A percentile compares a stretch with the other conserved stretches of the same genome.
These are phyloP conservation scores for Paecilomyces variotii DNA, from an alignment of 2,329 filamentous ascomycete genomes.

Conservation along the genomic window DNA sequence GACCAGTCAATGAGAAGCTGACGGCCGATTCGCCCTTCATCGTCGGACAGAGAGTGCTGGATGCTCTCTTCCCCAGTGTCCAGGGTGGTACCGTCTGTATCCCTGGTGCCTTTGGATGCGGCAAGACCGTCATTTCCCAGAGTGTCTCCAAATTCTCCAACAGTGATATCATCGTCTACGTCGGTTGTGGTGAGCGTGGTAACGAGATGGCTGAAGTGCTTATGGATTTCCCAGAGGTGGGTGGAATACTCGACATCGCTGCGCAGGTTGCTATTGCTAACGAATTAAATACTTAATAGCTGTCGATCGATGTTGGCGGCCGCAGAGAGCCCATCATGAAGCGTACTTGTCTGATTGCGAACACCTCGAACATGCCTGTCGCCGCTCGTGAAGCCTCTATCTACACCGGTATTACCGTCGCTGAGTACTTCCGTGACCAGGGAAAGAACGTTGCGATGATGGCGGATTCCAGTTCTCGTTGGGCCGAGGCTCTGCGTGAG, in stretches of 20 bases:
- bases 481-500: constrained; percentile 97
- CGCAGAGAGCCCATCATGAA: constrained; percentile 99
- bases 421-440: constrained; percentile 95
- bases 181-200: constrained; percentile 86
- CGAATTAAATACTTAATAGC: constrained; percentile 33
- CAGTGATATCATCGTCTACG: constrained; percentile 97
- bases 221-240: constrained; percentile 93
- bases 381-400: constrained; percentile 97
- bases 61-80: constrained; percentile 91
- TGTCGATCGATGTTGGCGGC: constrained; percentile 87
- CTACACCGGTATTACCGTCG: constrained; percentile 91
- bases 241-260: constrained; percentile 2
- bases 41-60: constrained; percentile 92
- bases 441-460: constrained; percentile 97
- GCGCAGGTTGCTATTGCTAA: constrained; percentile 8
- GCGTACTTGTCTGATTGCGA: constrained; percentile 95
- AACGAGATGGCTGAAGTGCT: constrained; percentile 99
- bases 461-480: constrained; percentile 96
- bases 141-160: constrained; percentile 99
- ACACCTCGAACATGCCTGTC: constrained; percentile 99
- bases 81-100: constrained; percentile 97
- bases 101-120: constrained; percentile 94
- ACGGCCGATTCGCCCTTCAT: constrained; percentile 85
- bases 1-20: constrained; percentile 86
- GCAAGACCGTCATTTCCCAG: constrained; percentile 98